Percentiles rank a stretch among this genome's conserved stretches.
These are phyloP conservation scores for Proteromonas lacertae DNA, from an alignment of 352 stramenopile genomes.

Conservation along the genomic window DNA sequence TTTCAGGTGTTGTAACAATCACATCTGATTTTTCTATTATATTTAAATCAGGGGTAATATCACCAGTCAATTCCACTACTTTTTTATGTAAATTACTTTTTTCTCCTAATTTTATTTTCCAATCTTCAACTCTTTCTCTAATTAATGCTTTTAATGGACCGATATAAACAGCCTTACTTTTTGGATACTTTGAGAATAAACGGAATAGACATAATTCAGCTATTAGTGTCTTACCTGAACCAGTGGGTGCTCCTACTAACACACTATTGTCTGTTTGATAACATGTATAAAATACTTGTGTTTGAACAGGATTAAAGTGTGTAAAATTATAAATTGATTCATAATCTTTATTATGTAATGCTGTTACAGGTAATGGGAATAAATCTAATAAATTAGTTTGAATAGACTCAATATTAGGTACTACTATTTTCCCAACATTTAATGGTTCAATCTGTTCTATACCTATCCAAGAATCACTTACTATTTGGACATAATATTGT, in stretches of 20 bases:
- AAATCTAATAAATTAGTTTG: conserved; percentile 62
- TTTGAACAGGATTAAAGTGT: conserved; percentile 75
- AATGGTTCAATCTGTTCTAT: conserved; percentile 49
- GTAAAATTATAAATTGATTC: conserved; percentile 31
- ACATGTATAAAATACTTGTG: conserved; percentile 77
- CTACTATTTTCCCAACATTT: conserved; percentile 19
- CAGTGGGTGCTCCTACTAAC: conserved; percentile 72
- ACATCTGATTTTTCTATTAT: conserved; percentile 61
- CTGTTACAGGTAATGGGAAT: conserved; percentile 58
- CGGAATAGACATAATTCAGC: conserved; percentile 82
- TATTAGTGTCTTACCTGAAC: conserved; percentile 64
- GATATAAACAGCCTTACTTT: conserved; percentile 72
- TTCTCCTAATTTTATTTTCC: conserved; percentile 30
- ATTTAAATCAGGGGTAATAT: conserved; percentile 63
- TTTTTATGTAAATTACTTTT: conserved; percentile 39
- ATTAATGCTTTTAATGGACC: conserved; percentile 80
- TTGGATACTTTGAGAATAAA: conserved; percentile 27
- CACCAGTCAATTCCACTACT: conserved; percentile 79
- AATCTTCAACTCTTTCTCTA: conserved; percentile 73
- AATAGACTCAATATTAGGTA: conserved; percentile 12
- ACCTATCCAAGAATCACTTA: conserved; percentile 78
- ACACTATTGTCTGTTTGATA: conserved; percentile 80
- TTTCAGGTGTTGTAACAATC: conserved; percentile 83
- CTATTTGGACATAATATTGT: conserved; percentile 67
- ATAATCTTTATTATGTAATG: conserved; percentile 50